Percentiles rank a stretch among this genome's conserved stretches.
These are phyloP conservation scores for Salvia hispanica DNA, from an alignment of 257 asterid species.

Conservation along the genomic window DNA sequence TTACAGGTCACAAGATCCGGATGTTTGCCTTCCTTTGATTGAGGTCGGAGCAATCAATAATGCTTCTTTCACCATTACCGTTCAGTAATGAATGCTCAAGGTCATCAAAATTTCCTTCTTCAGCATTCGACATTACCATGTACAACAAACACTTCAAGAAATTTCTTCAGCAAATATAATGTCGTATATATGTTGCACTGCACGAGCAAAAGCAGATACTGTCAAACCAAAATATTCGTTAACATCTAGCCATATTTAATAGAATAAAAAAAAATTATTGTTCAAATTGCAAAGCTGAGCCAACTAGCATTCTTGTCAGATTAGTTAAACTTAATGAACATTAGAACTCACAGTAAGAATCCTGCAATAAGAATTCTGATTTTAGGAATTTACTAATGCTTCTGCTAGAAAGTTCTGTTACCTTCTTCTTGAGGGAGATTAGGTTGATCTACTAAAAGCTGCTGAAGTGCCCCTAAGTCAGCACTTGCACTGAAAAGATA, in stretches of 20 bases:
- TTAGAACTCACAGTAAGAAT: no score
- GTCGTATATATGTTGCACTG: conserved; percentile 66
- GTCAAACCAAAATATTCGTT: neutral
- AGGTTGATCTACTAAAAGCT: conserved; percentile 76
- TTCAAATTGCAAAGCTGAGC: neutral
- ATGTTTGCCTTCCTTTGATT: neutral
- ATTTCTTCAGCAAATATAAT: conserved; percentile 72
- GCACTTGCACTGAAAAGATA: conserved; percentile 51
- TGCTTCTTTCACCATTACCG: conserved; percentile 12
- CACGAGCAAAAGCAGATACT: conserved; percentile 5
- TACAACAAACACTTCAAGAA: conserved; percentile 31
- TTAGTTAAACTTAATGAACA: neutral
- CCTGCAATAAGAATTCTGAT: neutral
- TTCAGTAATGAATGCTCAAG: neutral
- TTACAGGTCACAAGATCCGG: no score
- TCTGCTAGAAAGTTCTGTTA: conserved; percentile 22
- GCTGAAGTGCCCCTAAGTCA: conserved; percentile 62
- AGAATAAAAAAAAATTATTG: no score
- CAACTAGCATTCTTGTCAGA: neutral
- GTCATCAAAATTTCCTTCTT: neutral
- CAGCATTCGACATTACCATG: neutral
- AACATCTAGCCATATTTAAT: neutral
- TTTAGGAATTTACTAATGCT: neutral
- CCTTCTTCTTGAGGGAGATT: conserved; percentile 82
- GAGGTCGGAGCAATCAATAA: neutral